phyloP scores from a whole-genome alignment of 805 yeast species.

The Limtongozyma cylindracea region DNA sequence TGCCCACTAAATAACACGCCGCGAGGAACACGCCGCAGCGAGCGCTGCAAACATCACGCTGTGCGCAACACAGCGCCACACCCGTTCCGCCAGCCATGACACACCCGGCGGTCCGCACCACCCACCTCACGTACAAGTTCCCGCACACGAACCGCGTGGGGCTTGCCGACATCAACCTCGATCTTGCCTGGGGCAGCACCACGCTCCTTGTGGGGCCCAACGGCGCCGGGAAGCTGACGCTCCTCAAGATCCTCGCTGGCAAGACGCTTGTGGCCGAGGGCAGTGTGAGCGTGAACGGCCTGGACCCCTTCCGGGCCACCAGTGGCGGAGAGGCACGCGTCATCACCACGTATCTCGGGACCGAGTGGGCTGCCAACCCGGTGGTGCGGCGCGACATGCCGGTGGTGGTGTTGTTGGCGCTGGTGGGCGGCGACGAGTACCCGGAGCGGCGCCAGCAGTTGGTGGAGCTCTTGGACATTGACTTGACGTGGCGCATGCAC shows the following conservation, averaged over 20 bases:
- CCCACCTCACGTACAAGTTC: no score
- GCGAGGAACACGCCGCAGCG: no score
- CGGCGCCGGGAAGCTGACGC: slow-evolving; percentile 93
- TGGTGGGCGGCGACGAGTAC: slow-evolving; percentile 47
- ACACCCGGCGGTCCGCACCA: no score
- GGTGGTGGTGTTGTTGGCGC: slow-evolving; percentile 49
- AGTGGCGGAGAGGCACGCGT: slow-evolving; percentile 17
- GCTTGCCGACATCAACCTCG: slow-evolving; percentile 31
- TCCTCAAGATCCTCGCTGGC: slow-evolving; percentile 70
- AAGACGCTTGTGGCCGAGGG: slow-evolving; percentile 68
- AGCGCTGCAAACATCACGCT: no score
- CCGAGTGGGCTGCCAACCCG: slow-evolving; percentile 92
- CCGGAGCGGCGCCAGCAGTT: slow-evolving; percentile 57
- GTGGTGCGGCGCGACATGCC: slow-evolving; percentile 82
- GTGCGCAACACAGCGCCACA: no score
- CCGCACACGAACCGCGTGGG: no score
- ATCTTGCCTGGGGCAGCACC: slow-evolving; percentile 47
- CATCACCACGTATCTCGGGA: slow-evolving; percentile 56
- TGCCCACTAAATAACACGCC: not conserved
- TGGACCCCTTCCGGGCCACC: slow-evolving; percentile 60
- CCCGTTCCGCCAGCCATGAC: no score
- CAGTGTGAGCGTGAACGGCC: slow-evolving; percentile 44
- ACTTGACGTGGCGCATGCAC: slow-evolving; percentile 80
- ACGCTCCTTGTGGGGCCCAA: slow-evolving; percentile 76
- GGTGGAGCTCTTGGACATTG: slow-evolving; percentile 60